Base-by-base conservation (phyloP, 2,329 filamentous ascomycete species). In the Tympanopsis confertula region DNA sequence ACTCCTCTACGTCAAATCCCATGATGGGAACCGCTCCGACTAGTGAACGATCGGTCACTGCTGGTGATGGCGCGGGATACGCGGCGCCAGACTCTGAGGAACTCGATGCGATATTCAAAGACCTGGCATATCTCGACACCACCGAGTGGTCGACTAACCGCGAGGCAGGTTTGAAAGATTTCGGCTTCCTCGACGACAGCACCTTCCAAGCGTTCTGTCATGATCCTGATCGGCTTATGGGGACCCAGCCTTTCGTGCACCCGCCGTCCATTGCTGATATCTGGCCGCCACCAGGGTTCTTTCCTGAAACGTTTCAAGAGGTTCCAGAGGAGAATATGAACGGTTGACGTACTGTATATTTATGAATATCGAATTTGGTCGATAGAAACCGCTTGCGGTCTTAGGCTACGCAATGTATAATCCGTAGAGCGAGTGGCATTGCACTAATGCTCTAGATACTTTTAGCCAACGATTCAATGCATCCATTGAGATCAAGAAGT, bases 171-270 rank as follows among this genome's bases (percentile, higher is more conserved):
- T 45, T 63, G 20, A 60, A 56, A 39, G 60, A 63, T 29, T 63
- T 63, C 42, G 60, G 60, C 1, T 63, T 63, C 36, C 43, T 57
- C n/a, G 60, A 63, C 29, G 58, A 62, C 35, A 56, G 46, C 15
- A 62, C 60, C 2, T 63, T 63, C 39, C 56, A 62, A 39, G 59
- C 57, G 4, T 63, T 63, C 39, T 63, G 60, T 20, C 58, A 63
- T 43, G 60, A 63, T 39, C 60, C 60, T 3, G 59, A 63, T 41
- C 56, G 60, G 20, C 42, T 61, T n/a, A 51, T 46, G 2, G 51
- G 51, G 35, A 51, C 56, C 5, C 51, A 57, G 24, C 52, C 56
- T 14, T 38, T 59, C 18, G 49, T 60, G 5, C 51, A 57, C 41
- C 57, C 58, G 1, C 50, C 56, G 18, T 59, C 55, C 3, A 60